These are phyloP conservation scores for Suillus ampliporus DNA, from an alignment of 768 basidiomycete genomes.

Conservation along the genomic window DNA sequence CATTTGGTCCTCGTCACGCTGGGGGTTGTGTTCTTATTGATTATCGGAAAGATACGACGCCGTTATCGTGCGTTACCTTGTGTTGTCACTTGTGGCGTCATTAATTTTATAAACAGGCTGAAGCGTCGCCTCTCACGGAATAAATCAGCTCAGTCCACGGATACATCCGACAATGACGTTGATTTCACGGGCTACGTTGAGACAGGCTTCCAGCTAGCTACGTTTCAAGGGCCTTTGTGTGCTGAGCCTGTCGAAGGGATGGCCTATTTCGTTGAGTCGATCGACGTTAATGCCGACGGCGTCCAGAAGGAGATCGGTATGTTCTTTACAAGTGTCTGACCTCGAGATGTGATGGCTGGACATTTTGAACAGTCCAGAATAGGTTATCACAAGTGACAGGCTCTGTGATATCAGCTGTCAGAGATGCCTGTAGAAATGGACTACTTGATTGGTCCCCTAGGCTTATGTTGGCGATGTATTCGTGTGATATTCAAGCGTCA, in stretches of 20 bases:
- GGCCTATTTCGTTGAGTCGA: conserved; percentile 85
- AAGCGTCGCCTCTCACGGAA: conserved; percentile 51
- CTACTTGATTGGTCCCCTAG: conserved; percentile 97
- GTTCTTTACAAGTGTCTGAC: conserved; percentile 28
- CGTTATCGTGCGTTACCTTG: conserved; percentile 59
- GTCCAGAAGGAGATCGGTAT: conserved; percentile 71
- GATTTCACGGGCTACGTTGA: conserved; percentile 88
- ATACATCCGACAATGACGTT: conserved; percentile 39
- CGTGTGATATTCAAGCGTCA: conserved; percentile 97
- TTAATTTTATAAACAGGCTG: conserved; percentile 46
- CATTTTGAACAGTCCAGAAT: conserved; percentile 64
- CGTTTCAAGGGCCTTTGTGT: conserved; percentile 93
- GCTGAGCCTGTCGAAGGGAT: conserved; percentile 94
- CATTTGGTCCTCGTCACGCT: conserved; percentile 87
- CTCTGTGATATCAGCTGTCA: conserved; percentile 85
- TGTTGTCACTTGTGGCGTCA: conserved; percentile 5
- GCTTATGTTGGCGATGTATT: conserved; percentile 97
- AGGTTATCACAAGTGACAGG: conserved; percentile 86
- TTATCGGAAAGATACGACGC: conserved; percentile 49
- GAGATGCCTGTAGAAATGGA: conserved; percentile 89
- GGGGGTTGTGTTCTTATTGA: conserved; percentile 91
- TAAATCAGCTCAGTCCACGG: conserved; percentile 39
- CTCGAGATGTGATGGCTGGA: conserved; percentile 18
- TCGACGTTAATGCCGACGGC: conserved; percentile 64
- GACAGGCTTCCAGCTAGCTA: conserved; percentile 93